phyloP scores from a whole-genome alignment of 2,329 filamentous ascomycete genomes.

The Furcasterigmium furcatum region DNA sequence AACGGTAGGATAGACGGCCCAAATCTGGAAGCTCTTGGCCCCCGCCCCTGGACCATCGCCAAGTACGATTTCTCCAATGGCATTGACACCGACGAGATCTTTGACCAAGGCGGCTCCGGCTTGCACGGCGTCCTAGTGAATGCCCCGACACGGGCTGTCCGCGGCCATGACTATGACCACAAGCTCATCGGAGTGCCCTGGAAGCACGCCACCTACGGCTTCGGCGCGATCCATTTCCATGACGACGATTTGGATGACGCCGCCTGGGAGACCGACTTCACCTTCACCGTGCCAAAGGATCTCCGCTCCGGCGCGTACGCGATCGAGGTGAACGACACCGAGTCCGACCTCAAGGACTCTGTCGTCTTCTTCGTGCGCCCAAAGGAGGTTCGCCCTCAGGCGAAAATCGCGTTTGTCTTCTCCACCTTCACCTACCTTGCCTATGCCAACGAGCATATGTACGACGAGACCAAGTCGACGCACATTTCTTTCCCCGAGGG shows the following conservation, averaged over 20 bases:
- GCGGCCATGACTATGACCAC: constrained; percentile 27
- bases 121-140: constrained; percentile 24
- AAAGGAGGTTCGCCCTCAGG: constrained; percentile 7
- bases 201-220: constrained; percentile 26
- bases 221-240: constrained; percentile 33
- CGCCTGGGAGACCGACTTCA: constrained; percentile 26
- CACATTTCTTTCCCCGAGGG: constrained; percentile 17
- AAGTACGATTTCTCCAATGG: constrained; percentile 17
- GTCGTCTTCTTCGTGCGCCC: constrained; percentile 29
- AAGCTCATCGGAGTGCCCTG: constrained; percentile 20
- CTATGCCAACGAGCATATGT: constrained; percentile 33
- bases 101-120: constrained; percentile 15
- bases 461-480: constrained; percentile 21
- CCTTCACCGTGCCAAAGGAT: constrained; percentile 15
- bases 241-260: constrained; percentile 34
- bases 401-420: constrained; percentile 22
- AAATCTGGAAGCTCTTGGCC: constrained; percentile 4
- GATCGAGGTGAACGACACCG: constrained; percentile 17
- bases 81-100: constrained; percentile 17
- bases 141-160: constrained; percentile 26
- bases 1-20: constrained; percentile 17
- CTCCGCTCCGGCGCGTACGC: constrained; percentile 22
- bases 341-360: constrained; percentile 14
- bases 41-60: constrained; percentile 4
- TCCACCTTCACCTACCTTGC: constrained; percentile 32